A percentile compares a stretch with the other conserved stretches of the same genome.
Evolutionary conservation across 768 basidiomycete genomes (phyloP).

Genomic region (Dioszegia crocea): DNA sequence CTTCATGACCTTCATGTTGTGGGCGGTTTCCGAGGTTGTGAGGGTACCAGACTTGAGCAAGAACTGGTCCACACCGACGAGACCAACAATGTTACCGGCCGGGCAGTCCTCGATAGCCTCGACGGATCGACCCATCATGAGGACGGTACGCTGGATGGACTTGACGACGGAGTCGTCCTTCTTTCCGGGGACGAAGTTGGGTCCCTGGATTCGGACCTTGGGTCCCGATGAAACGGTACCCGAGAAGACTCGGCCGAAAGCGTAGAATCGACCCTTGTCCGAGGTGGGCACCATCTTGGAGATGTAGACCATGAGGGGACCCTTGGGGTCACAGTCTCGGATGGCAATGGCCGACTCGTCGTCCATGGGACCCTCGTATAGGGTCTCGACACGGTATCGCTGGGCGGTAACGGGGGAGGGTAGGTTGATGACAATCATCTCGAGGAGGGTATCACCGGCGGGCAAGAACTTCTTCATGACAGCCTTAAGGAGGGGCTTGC

Average conservation of each 20-base stretch:
- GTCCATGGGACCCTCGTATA: conserved; percentile 99
- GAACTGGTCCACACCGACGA: conserved; percentile 99
- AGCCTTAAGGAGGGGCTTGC: conserved; percentile 92
- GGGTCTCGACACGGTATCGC: conserved; percentile 96
- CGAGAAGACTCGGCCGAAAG: conserved; percentile 99
- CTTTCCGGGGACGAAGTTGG: conserved; percentile 97
- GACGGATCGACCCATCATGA: conserved; percentile 99
- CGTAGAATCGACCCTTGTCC: conserved; percentile 99
- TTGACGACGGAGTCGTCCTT: conserved; percentile 98
- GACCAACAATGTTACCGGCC: conserved; percentile 95
- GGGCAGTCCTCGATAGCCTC: conserved; percentile 99
- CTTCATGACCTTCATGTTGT: conserved; percentile 99
- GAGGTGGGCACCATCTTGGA: conserved; percentile 99
- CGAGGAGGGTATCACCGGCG: conserved; percentile 94
- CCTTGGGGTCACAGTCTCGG: conserved; percentile 94
- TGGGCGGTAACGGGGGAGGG: conserved; percentile 97
- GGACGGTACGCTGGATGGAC: conserved; percentile 94
- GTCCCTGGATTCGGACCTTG: conserved; percentile 98
- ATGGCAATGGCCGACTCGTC: conserved; percentile 98
- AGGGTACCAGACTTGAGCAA: conserved; percentile 98
- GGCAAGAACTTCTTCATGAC: conserved; percentile 99
- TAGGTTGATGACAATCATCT: conserved; percentile 99
- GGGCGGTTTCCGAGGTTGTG: conserved; percentile 94
- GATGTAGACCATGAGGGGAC: conserved; percentile 93
- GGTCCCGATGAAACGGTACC: conserved; percentile 95